Conservation (phyloP, 768 basidiomycete species). For the Pleurotus tuoliensis region DNA sequence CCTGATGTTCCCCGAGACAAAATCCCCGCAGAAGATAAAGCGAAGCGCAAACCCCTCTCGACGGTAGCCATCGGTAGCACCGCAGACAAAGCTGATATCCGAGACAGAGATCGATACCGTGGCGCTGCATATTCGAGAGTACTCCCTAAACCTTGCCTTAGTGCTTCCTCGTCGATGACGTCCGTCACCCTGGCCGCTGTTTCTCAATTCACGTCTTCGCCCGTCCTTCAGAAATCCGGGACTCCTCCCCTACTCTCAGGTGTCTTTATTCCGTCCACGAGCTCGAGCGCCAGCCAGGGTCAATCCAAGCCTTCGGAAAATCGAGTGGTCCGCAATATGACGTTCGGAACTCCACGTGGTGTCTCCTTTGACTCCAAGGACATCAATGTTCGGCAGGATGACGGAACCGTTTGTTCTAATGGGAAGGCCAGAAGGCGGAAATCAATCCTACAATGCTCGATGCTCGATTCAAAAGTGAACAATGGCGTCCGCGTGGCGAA, state of each 20-base stretch:
- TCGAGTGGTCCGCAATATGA: not conserved
- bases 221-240: not conserved
- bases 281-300: not conserved
- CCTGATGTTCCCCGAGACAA: not conserved
- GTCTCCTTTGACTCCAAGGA: not conserved
- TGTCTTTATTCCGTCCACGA: no score
- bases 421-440: not conserved
- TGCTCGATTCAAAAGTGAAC: not conserved
- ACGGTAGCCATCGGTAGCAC: not conserved
- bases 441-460: not conserved
- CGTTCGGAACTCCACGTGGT: not conserved
- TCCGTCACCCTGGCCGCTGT: not conserved
- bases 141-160: not conserved
- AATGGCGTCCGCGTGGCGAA: not conserved
- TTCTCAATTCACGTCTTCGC: not conserved
- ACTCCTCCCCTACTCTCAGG: no score
- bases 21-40: not conserved
- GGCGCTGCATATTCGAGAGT: not conserved
- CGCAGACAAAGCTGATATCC: not conserved
- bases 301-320: not conserved
- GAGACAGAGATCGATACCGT: constrained; percentile 1
- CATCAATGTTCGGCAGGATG: not conserved
- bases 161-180: not conserved
- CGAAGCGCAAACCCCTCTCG: not conserved
- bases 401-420: no score